Evolutionary conservation across 2,329 filamentous ascomycete genomes (phyloP).

Genomic region (Aspergillus japonicus): DNA sequence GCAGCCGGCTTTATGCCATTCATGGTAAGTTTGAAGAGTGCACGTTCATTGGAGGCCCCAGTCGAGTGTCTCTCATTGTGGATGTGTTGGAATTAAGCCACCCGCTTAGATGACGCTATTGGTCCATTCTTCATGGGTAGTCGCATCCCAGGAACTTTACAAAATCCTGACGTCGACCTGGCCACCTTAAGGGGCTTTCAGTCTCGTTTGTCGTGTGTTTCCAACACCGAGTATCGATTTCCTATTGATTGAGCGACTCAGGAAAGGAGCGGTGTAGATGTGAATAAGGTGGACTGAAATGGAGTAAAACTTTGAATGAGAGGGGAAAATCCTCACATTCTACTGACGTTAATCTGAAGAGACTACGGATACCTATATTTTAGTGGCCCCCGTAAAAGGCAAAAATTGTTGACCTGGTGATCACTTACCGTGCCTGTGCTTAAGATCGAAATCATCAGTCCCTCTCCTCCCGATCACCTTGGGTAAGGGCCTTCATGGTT

Average conservation of each 20-base stretch:
- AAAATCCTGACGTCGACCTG: slow-evolving; percentile 16
- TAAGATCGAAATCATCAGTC: not conserved
- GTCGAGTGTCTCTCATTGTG: slow-evolving; percentile 10
- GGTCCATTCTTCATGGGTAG: slow-evolving; percentile 10
- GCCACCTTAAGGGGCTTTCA: slow-evolving; percentile 11
- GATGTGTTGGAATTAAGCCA: slow-evolving; percentile 5
- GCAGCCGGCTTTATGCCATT: not conserved
- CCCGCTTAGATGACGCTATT: slow-evolving; percentile 12
- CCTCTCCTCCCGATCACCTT: not conserved
- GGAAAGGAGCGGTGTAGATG: slow-evolving; percentile 22
- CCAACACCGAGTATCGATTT: slow-evolving; percentile 1
- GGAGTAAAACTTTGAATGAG: slow-evolving; percentile 2
- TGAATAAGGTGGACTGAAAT: slow-evolving; percentile 6
- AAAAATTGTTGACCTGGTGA: not conserved
- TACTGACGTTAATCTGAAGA: not conserved
- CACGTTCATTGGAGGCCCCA: slow-evolving; percentile 14
- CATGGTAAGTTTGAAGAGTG: slow-evolving; percentile 9
- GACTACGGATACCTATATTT: not conserved
- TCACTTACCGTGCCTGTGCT: slow-evolving; percentile 1
- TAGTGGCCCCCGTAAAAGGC: not conserved
- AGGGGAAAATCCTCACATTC: not conserved
- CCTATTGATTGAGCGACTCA: not conserved
- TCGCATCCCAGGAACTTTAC: slow-evolving; percentile 15
- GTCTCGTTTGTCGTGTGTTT: slow-evolving; percentile 13
- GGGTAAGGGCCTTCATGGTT: not conserved